Evolutionary conservation across 495 filamentous ascomycete species (phyloP).

Genomic region (Aspergillus panamensis): DNA sequence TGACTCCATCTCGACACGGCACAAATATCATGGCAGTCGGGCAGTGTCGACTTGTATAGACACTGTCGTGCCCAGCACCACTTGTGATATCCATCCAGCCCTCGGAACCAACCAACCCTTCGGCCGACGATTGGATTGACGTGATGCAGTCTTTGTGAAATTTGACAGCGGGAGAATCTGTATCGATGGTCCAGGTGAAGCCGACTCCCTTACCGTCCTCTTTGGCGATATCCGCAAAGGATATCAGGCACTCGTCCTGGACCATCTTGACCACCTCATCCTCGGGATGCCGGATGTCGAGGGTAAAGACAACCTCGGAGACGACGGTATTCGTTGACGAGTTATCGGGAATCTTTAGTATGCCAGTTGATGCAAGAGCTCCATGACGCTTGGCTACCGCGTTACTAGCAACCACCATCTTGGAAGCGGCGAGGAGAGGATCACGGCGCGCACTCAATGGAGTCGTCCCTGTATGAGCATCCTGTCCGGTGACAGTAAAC

Average conservation of each 20-base stretch:
- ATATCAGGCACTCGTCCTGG: slow-evolving; percentile 40
- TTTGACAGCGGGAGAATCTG: slow-evolving; percentile 55
- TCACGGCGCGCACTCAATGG: slow-evolving; percentile 51
- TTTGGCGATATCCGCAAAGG: slow-evolving; percentile 49
- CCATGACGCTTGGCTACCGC: slow-evolving; percentile 49
- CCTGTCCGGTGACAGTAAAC: slow-evolving; percentile 56
- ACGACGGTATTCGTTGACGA: slow-evolving; percentile 71
- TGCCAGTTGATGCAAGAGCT: slow-evolving; percentile 63
- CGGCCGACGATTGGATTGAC: slow-evolving; percentile 56
- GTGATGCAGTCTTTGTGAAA: slow-evolving; percentile 63
- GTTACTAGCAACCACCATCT: slow-evolving; percentile 63
- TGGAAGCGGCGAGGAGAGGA: slow-evolving; percentile 59
- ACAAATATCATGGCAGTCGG: slow-evolving; percentile 65
- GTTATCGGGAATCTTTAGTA: slow-evolving; percentile 53
- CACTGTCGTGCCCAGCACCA: slow-evolving; percentile 59
- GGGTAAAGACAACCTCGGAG: slow-evolving; percentile 59
- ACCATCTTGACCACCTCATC: slow-evolving; percentile 53
- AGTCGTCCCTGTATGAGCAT: slow-evolving; percentile 73
- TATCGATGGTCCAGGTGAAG: slow-evolving; percentile 51
- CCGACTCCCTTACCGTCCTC: slow-evolving; percentile 48
- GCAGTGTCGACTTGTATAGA: slow-evolving; percentile 51
- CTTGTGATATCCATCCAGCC: slow-evolving; percentile 45
- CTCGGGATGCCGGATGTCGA: slow-evolving; percentile 63
- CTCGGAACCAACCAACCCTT: slow-evolving; percentile 37
- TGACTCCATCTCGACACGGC: slow-evolving; percentile 57